Evolutionary conservation across 768 basidiomycete genomes (phyloP).

Genomic region (Mycena rosella): DNA sequence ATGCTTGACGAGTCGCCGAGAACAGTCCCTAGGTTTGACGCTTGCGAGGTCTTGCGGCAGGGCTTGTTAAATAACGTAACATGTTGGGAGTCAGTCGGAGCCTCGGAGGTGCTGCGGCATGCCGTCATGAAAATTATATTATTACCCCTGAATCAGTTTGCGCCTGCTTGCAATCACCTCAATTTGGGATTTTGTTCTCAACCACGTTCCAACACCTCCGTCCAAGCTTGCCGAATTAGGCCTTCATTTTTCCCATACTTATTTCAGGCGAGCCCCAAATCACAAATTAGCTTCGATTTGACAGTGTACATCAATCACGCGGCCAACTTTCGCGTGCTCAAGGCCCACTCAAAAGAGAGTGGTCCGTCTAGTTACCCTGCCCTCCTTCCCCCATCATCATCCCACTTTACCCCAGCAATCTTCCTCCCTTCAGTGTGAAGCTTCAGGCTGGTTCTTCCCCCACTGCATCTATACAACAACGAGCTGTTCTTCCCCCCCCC

Average conservation of each 20-base stretch:
- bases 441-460: constrained; percentile 13
- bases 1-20: too few relatives aligned
- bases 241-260: constrained; percentile 21
- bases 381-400: constrained; percentile 22
- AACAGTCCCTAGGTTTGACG: background rate
- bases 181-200: constrained; percentile 19
- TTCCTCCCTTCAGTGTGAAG: too few relatives aligned
- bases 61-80: constrained; percentile 7
- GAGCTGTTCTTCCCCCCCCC: constrained; percentile 17
- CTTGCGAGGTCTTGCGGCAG: constrained; percentile 1
- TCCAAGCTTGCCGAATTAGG: constrained; percentile 26
- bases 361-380: constrained; percentile 6
- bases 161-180: constrained; percentile 17
- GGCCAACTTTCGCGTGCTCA: constrained; percentile 25
- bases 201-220: constrained; percentile 21
- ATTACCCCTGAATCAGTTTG: constrained; percentile 6
- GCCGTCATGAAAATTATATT: background rate
- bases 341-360: constrained; percentile 21
- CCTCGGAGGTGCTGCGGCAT: constrained; percentile 2
- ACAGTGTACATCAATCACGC: constrained; percentile 27
- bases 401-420: constrained; percentile 25
- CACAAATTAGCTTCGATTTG: constrained; percentile 29
- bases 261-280: constrained; percentile 29
- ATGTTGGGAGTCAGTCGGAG: background rate
- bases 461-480: too few relatives aligned